Evolutionary conservation across 2,329 filamentous ascomycete genomes (phyloP).

Genomic region (Trichoderma asperellum): DNA sequence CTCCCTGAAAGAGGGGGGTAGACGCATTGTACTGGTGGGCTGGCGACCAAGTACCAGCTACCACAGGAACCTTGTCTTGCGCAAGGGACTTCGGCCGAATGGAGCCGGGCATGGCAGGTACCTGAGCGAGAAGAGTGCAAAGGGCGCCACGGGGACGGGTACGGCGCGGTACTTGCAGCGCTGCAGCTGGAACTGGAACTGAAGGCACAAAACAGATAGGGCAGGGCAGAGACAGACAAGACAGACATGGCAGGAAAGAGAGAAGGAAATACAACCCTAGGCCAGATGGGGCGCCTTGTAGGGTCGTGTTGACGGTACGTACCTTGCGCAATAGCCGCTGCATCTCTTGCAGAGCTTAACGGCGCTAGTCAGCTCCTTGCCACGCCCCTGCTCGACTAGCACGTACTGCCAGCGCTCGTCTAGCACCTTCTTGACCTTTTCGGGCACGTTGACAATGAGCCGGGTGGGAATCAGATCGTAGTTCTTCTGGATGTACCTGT

Average conservation of each 20-base stretch:
- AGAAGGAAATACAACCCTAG: slow-evolving; percentile 3
- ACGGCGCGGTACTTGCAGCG: slow-evolving; percentile 7
- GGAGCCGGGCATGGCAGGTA: slow-evolving; percentile 6
- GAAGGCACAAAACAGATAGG: slow-evolving; percentile 10
- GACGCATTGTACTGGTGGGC: slow-evolving; percentile 20
- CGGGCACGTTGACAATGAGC: slow-evolving; percentile 93
- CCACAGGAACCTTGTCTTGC: neutral
- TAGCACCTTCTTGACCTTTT: slow-evolving; percentile 91
- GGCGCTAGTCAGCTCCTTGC: slow-evolving; percentile 93
- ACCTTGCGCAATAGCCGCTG: slow-evolving; percentile 87
- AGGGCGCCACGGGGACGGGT: neutral
- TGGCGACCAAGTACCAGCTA: neutral
- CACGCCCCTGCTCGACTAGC: slow-evolving; percentile 87
- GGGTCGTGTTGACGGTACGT: slow-evolving; percentile 43
- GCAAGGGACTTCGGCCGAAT: slow-evolving; percentile 5
- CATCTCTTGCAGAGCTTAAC: slow-evolving; percentile 97
- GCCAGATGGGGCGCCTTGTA: slow-evolving; percentile 24
- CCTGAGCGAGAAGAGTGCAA: neutral
- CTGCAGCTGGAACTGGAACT: slow-evolving; percentile 11
- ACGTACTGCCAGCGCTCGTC: slow-evolving; percentile 97
- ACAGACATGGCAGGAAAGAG: slow-evolving; percentile 14
- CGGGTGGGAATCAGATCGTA: slow-evolving; percentile 95
- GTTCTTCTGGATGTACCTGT: slow-evolving; percentile 96
- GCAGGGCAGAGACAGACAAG: slow-evolving; percentile 11
- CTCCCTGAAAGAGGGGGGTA: slow-evolving; percentile 30